Evolutionary conservation across 139 green algal genomes (phyloP).

Genomic region (Coelastrella sp.): DNA sequence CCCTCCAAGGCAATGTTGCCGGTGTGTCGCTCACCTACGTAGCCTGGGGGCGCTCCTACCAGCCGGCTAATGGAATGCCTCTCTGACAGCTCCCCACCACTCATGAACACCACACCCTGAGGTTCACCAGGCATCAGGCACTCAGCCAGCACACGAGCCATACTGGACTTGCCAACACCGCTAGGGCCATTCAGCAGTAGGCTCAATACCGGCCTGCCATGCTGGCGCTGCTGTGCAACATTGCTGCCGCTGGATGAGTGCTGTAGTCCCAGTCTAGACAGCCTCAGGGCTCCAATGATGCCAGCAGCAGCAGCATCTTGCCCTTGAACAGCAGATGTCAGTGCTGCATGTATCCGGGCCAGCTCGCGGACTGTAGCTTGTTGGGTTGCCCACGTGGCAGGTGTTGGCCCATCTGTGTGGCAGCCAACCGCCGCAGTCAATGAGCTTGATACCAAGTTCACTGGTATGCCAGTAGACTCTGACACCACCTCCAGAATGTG

Average conservation of each 20-base stretch:
- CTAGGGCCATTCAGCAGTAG: conserved; percentile 83
- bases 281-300: conserved; percentile 63
- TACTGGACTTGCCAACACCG: conserved; percentile 83
- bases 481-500: conserved; percentile 72
- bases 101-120: conserved; percentile 60
- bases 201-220: conserved; percentile 72
- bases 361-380: conserved; percentile 5
- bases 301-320: conserved; percentile 73
- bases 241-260: neutral
- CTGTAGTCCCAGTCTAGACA: conserved; percentile 59
- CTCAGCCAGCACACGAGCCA: conserved; percentile 71
- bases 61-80: conserved; percentile 80
- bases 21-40: conserved; percentile 74
- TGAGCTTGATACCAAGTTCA: conserved; percentile 13
- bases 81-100: conserved; percentile 79
- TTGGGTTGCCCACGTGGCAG: neutral
- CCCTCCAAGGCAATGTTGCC: neutral
- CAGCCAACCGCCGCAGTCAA: neutral
- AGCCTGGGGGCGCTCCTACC: conserved; percentile 87
- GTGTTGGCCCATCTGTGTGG: neutral
- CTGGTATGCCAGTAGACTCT: conserved; percentile 67
- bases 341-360: neutral
- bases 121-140: conserved; percentile 49
- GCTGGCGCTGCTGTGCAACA: neutral
- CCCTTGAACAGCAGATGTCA: conserved; percentile 62